A percentile compares a stretch with the other conserved stretches of the same genome.
Conservation (phyloP, 306 rosid genomes). For the Leucaena leucocephala region DNA sequence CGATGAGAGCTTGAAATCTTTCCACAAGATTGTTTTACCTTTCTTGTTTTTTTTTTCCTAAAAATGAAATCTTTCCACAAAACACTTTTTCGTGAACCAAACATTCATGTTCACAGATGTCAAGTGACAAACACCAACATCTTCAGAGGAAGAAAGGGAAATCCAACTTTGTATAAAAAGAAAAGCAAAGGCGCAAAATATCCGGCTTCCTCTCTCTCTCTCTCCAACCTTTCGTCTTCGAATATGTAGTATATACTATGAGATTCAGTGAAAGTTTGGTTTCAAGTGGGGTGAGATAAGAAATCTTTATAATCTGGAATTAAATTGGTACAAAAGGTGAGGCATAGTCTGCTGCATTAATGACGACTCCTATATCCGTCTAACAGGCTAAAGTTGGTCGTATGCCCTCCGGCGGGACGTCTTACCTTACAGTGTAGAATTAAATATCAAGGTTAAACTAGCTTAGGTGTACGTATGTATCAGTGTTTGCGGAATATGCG, state of each 20-base stretch:
- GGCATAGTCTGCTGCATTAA: background rate
- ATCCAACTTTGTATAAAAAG: slow-evolving; percentile 17
- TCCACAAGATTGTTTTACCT: too few species aligned
- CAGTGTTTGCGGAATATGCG: too few species aligned
- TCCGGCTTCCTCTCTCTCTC: slow-evolving; percentile 7
- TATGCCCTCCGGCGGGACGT: too few species aligned
- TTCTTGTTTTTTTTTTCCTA: too few species aligned
- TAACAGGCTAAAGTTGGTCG: too few species aligned
- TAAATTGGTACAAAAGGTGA: background rate
- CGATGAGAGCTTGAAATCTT: background rate
- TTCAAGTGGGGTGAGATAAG: slow-evolving; percentile 1
- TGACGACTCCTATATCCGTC: background rate
- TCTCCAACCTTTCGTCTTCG: slow-evolving; percentile 18
- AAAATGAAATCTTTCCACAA: too few species aligned
- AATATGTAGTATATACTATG: background rate
- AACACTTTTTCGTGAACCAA: background rate
- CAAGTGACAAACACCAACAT: background rate
- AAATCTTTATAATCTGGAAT: background rate
- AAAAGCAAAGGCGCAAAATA: background rate
- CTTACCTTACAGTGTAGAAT: too few species aligned
- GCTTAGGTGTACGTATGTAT: too few species aligned
- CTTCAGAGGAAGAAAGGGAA: slow-evolving; percentile 9
- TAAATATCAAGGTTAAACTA: too few species aligned
- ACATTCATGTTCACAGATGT: background rate
- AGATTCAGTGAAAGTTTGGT: background rate